Conservation (phyloP, 1,139 yeast species). For the Geotrichum candidum region DNA sequence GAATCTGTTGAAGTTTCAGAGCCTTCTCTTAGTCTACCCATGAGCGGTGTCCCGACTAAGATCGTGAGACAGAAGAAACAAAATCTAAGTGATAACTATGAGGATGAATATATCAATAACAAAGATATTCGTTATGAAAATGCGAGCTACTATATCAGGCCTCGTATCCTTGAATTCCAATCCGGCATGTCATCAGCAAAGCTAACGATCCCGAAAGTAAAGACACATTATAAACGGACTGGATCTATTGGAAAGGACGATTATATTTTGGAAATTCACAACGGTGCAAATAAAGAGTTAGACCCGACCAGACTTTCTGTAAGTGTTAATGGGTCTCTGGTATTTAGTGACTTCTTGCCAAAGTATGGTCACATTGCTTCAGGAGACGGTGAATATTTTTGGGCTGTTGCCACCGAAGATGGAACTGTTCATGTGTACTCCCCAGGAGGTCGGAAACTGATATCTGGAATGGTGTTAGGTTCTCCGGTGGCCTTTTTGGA, state of each 20-base stretch:
- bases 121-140: slow-evolving; percentile 22
- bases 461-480: slow-evolving; percentile 54
- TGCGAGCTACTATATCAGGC: slow-evolving; percentile 60
- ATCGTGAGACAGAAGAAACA: slow-evolving; percentile 46
- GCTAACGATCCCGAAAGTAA: slow-evolving; percentile 73
- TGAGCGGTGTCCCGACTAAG: slow-evolving; percentile 38
- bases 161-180: slow-evolving; percentile 72
- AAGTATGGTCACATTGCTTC: slow-evolving; percentile 55
- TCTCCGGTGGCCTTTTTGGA: slow-evolving; percentile 52
- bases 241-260: slow-evolving; percentile 1
- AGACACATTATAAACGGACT: slow-evolving; percentile 40
- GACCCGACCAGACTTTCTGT: slow-evolving; percentile 43
- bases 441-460: slow-evolving; percentile 46
- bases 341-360: slow-evolving; percentile 47
- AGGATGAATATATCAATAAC: background rate
- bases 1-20: slow-evolving; percentile 33
- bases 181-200: slow-evolving; percentile 74
- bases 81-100: background rate
- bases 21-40: slow-evolving; percentile 38
- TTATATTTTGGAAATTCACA: slow-evolving; percentile 42
- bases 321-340: slow-evolving; percentile 38
- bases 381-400: slow-evolving; percentile 62
- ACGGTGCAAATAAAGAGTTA: slow-evolving; percentile 45
- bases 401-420: slow-evolving; percentile 70
- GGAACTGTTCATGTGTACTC: slow-evolving; percentile 53